Conservation (phyloP, 2,329 filamentous ascomycete genomes). For the Xylaria sp. region DNA sequence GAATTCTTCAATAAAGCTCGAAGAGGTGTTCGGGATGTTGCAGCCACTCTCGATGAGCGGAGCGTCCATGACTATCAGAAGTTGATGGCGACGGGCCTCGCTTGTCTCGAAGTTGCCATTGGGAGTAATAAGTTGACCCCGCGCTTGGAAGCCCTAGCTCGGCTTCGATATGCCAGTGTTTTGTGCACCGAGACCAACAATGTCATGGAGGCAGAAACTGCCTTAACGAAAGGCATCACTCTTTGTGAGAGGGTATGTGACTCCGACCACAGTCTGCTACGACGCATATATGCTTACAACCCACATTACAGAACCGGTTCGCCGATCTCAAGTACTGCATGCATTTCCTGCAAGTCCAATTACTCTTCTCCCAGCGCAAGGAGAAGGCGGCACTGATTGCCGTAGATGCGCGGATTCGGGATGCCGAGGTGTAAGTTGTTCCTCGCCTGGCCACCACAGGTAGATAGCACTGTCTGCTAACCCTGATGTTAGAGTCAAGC, state of each 20-base stretch:
- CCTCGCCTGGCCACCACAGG: not conserved
- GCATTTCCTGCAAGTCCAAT: slow-evolving; percentile 76
- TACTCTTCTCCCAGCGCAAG: slow-evolving; percentile 73
- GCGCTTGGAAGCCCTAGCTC: slow-evolving; percentile 73
- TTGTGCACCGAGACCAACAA: slow-evolving; percentile 82
- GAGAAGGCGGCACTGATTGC: slow-evolving; percentile 78
- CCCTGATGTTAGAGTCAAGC: slow-evolving; percentile 62
- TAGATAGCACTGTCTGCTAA: slow-evolving; percentile 37
- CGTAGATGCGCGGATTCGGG: slow-evolving; percentile 73
- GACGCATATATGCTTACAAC: slow-evolving; percentile 41
- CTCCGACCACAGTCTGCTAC: not conserved
- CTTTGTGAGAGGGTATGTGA: slow-evolving; percentile 70
- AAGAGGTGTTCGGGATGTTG: slow-evolving; percentile 60
- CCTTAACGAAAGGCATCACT: slow-evolving; percentile 75
- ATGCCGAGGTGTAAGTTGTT: slow-evolving; percentile 69
- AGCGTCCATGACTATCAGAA: slow-evolving; percentile 75
- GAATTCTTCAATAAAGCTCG: slow-evolving; percentile 78
- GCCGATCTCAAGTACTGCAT: slow-evolving; percentile 79
- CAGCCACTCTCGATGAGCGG: slow-evolving; percentile 60
- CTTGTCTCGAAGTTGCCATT: slow-evolving; percentile 76
- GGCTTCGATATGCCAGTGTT: slow-evolving; percentile 76
- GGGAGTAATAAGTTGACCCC: slow-evolving; percentile 70
- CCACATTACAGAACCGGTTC: slow-evolving; percentile 59
- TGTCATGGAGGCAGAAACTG: slow-evolving; percentile 75
- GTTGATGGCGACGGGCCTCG: slow-evolving; percentile 76